These are phyloP conservation scores for Russula vinacea DNA, from an alignment of 768 basidiomycete genomes.

Conservation along the genomic window DNA sequence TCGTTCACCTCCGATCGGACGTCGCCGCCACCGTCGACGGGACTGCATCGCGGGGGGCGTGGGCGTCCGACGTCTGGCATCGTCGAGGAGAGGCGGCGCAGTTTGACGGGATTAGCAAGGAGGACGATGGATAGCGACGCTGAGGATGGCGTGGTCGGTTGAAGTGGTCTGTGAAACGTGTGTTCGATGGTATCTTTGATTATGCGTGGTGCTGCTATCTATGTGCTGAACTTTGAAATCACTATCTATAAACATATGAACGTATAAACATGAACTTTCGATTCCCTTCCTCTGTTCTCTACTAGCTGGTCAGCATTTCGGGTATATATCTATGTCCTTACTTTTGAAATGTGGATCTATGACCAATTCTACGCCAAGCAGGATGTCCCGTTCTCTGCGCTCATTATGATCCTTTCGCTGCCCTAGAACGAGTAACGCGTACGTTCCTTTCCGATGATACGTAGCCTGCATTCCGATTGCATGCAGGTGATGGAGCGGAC, in stretches of 20 bases:
- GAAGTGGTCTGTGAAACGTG: not conserved
- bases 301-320: not conserved
- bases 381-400: too few relatives aligned
- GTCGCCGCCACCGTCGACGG: slow-evolving; percentile 23
- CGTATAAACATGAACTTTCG: not conserved
- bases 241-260: not conserved
- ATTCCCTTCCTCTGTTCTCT: not conserved
- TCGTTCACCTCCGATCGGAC: slow-evolving; percentile 21
- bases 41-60: slow-evolving; percentile 22
- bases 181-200: not conserved
- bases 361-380: too few relatives aligned
- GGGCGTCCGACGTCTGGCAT: slow-evolving; percentile 28
- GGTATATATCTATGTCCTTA: not conserved
- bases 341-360: not conserved
- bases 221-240: not conserved
- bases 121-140: slow-evolving; percentile 83
- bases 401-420: too few relatives aligned
- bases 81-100: slow-evolving; percentile 24
- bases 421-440: too few relatives aligned
- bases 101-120: slow-evolving; percentile 47
- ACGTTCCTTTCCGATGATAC: not conserved
- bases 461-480: not conserved
- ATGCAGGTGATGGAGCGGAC: not conserved
- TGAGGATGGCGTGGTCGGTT: slow-evolving; percentile 43
- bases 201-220: not conserved